These are phyloP conservation scores for Amanita pseudoporphyria DNA, from an alignment of 768 basidiomycete genomes.

Conservation along the genomic window DNA sequence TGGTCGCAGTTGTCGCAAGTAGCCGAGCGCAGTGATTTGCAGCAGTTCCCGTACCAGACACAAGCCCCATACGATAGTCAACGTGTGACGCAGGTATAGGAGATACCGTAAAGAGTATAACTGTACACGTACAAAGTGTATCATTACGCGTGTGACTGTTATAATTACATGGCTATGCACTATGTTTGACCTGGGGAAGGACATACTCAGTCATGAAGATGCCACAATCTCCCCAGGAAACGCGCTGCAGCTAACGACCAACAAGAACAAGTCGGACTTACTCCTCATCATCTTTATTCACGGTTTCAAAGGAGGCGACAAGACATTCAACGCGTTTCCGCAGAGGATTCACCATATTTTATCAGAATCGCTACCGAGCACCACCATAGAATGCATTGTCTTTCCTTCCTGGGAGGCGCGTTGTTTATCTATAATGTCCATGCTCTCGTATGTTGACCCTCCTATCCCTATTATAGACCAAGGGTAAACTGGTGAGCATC, in stretches of 20 bases:
- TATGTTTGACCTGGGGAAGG: not conserved
- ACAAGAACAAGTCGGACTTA: slow-evolving; percentile 25
- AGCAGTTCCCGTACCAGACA: slow-evolving; percentile 32
- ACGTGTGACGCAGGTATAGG: slow-evolving; percentile 6
- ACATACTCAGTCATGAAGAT: not conserved
- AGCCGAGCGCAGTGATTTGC: slow-evolving; percentile 13
- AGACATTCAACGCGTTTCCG: slow-evolving; percentile 74
- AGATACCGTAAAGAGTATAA: too few species aligned
- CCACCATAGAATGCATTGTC: slow-evolving; percentile 60
- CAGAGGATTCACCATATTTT: slow-evolving; percentile 70
- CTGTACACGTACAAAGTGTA: not conserved
- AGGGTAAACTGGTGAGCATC: slow-evolving; percentile 70
- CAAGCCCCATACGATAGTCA: slow-evolving; percentile 49
- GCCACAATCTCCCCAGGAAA: not conserved
- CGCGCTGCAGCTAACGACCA: not conserved
- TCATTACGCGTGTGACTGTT: too few species aligned
- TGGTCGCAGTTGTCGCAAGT: slow-evolving; percentile 2
- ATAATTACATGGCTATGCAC: not conserved
- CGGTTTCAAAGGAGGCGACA: slow-evolving; percentile 56
- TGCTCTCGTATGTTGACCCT: slow-evolving; percentile 4
- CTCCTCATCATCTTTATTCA: slow-evolving; percentile 74
- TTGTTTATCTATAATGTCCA: slow-evolving; percentile 3
- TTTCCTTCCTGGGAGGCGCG: slow-evolving; percentile 86
- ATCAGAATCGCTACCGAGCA: slow-evolving; percentile 46
- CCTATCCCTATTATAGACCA: slow-evolving; percentile 44